These are phyloP conservation scores for Lanzia echinophila DNA, from an alignment of 2,329 filamentous ascomycete genomes.

Conservation along the genomic window DNA sequence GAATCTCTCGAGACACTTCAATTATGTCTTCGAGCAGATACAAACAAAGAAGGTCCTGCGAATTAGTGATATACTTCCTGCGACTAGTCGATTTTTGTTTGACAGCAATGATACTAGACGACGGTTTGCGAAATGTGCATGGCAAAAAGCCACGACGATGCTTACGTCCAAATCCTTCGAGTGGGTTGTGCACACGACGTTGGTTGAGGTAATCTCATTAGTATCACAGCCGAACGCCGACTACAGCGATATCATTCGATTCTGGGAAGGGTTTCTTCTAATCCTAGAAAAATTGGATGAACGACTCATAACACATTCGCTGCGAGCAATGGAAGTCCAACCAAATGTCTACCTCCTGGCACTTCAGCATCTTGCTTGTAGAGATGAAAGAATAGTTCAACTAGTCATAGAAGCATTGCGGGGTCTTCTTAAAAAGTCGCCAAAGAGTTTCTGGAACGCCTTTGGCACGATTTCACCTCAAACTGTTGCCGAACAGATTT, in stretches of 20 bases:
- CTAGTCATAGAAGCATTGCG: constrained; percentile 65
- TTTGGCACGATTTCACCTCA: constrained; percentile 75
- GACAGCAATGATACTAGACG: constrained; percentile 57
- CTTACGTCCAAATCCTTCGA: constrained; percentile 74
- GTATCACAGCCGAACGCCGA: constrained; percentile 48
- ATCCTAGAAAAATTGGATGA: constrained; percentile 70
- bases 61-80: constrained; percentile 68
- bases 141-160: constrained; percentile 51
- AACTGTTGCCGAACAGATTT: constrained; percentile 76
- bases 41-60: constrained; percentile 75
- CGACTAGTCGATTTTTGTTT: constrained; percentile 81
- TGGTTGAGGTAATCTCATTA: constrained; percentile 59
- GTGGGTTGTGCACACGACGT: constrained; percentile 72
- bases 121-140: constrained; percentile 60
- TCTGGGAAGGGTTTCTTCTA: constrained; percentile 72
- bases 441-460: constrained; percentile 80
- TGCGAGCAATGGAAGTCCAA: constrained; percentile 73
- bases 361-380: constrained; percentile 46
- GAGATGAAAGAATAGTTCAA: constrained; percentile 52
- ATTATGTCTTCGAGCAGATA: constrained; percentile 74
- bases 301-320: constrained; percentile 66
- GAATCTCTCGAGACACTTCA: constrained; percentile 46
- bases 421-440: constrained; percentile 65
- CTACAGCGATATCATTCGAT: constrained; percentile 52
- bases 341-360: constrained; percentile 61